A percentile compares a stretch with the other conserved stretches of the same genome.
These are phyloP conservation scores for Pythium guiyangense DNA, from an alignment of 352 stramenopile species.

Conservation along the genomic window DNA sequence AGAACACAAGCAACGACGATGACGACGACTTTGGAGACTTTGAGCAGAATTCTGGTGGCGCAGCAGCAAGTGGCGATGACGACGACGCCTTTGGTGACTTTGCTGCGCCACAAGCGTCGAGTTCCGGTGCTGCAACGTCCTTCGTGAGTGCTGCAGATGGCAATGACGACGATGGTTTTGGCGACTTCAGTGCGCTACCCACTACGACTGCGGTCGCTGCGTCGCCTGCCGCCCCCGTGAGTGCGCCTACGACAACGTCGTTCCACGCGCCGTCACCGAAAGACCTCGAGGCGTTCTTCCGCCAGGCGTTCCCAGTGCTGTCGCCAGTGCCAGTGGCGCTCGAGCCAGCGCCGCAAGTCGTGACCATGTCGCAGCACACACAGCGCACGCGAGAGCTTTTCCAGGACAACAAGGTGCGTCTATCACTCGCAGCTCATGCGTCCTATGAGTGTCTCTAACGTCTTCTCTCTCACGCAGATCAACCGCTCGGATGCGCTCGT, in stretches of 20 bases:
- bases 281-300: constrained; percentile 34
- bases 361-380: neutral
- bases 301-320: constrained; percentile 25
- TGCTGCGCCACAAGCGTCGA: neutral
- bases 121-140: neutral
- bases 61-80: constrained; percentile 6
- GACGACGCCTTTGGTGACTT: constrained; percentile 31
- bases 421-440: too few species aligned
- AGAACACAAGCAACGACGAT: constrained; percentile 2
- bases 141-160: neutral
- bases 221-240: neutral
- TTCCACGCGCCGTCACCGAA: constrained; percentile 9
- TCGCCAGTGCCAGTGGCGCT: constrained; percentile 7
- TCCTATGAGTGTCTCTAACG: too few species aligned
- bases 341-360: neutral
- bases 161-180: constrained; percentile 14
- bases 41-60: neutral
- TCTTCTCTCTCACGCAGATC: constrained; percentile 3
- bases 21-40: constrained; percentile 15
- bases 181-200: constrained; percentile 10
- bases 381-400: constrained; percentile 11
- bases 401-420: constrained; percentile 12
- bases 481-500: constrained; percentile 1
- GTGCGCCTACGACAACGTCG: neutral
- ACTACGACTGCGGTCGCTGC: neutral